Base-by-base conservation (phyloP, 2,329 filamentous ascomycete genomes). In the Colletotrichum sp. region DNA sequence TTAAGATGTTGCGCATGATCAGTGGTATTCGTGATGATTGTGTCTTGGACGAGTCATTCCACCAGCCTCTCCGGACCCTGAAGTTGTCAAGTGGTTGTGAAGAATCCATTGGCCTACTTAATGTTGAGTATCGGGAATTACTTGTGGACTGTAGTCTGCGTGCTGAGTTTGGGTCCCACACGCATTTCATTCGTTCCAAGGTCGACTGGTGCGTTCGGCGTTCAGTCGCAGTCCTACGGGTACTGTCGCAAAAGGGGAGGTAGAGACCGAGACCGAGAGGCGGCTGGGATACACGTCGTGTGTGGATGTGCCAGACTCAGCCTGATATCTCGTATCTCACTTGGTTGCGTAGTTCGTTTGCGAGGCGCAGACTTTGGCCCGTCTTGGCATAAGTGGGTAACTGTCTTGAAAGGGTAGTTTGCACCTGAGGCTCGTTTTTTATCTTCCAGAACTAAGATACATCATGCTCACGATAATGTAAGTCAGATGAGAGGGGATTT, bases 191-290 rank as follows among this genome's bases (percentile, higher is more conserved):
- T 28, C 27, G 27, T 6, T n/a, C n/a, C 19, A 48, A 9, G 5
- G 27, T 28, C 27, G 27, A 0, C 12, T 1, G 5, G 19, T n/a
- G 39, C 6, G 9, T n/a, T 12, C 39, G 8, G 39, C 8, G 0
- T 19, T 48, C 5, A 48, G 19, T 2, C 5, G 36, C 9, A 48
- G 39, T n/a, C 5, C 3, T 11, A 12, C 8, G 9, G 19, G 4
- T 5, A 11, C 19, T 44, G 9, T 44, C 5, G 39, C 39, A 12
- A 1, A 6, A n/a, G 32, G 5, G 4, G 5, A 36, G 16, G 4
- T 39, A 19, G 8, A 19, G 8, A 48, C 9, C 8, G 39, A 12
- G 9, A 48, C 39, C 9, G 39, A 48, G 39, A n/a, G 3, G 39
- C 0, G 39, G 39, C 39, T n/a, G 9, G 19, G 39, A n/a, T 44